These are phyloP conservation scores for Senna siamea DNA, from an alignment of 306 rosid genomes.

Conservation along the genomic window DNA sequence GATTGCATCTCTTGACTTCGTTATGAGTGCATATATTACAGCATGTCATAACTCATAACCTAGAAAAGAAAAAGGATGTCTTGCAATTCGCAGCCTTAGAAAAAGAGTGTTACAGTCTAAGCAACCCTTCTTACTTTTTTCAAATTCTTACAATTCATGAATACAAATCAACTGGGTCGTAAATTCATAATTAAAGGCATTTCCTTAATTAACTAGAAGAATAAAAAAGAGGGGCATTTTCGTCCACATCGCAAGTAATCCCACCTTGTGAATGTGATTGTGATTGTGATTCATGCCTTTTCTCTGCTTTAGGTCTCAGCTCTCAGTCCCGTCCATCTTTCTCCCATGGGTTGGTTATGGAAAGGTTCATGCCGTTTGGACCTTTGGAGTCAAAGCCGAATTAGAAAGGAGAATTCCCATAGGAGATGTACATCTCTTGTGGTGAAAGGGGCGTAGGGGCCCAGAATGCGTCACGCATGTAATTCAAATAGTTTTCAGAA, in stretches of 20 bases:
- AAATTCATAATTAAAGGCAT: background rate
- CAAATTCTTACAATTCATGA: background rate
- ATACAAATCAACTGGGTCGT: conserved; percentile 9
- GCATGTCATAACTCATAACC: background rate
- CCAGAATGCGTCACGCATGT: no score
- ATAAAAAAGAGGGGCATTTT: conserved; percentile 25
- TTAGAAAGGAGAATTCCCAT: background rate
- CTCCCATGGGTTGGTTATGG: background rate
- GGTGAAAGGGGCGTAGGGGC: no score
- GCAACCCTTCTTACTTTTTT: background rate
- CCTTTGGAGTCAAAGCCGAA: no score
- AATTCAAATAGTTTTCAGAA: no score
- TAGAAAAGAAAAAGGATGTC: background rate
- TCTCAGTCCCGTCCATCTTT: background rate
- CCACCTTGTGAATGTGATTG: background rate
- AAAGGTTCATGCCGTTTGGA: no score
- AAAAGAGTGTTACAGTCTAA: background rate
- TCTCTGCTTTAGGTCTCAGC: background rate
- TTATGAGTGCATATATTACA: background rate
- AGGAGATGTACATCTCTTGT: no score
- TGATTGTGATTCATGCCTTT: conserved; percentile 14
- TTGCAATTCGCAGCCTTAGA: background rate
- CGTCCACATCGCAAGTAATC: background rate
- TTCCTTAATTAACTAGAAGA: no score
- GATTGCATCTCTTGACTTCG: conserved; percentile 40